Evolutionary conservation across 768 basidiomycete species (phyloP).

Genomic region (Suillus spraguei): DNA sequence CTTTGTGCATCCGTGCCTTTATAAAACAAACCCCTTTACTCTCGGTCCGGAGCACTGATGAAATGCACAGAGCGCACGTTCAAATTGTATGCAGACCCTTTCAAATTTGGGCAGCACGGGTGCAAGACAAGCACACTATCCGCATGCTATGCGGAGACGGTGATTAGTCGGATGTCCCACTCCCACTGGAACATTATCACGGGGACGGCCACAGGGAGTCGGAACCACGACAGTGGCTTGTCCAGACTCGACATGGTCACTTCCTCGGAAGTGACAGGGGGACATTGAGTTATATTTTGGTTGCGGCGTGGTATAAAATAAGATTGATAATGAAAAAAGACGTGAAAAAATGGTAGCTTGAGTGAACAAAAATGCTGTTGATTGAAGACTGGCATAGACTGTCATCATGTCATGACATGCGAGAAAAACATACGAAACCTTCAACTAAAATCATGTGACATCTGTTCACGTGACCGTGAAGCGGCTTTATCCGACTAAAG

Average conservation of each 20-base stretch:
- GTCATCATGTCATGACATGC: too few species aligned
- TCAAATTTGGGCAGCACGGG: neutral
- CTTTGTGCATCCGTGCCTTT: too few species aligned
- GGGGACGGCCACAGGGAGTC: neutral
- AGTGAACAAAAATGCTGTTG: too few species aligned
- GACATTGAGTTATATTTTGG: neutral
- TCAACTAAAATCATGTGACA: slow-evolving; percentile 16
- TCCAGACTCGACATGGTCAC: too few species aligned
- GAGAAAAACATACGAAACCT: too few species aligned
- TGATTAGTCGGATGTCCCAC: neutral
- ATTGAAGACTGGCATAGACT: too few species aligned
- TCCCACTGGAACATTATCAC: neutral
- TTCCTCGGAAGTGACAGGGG: neutral
- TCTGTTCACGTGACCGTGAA: slow-evolving; percentile 15
- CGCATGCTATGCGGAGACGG: neutral
- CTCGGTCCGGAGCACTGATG: too few species aligned
- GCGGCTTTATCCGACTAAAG: slow-evolving; percentile 33
- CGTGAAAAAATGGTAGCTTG: too few species aligned
- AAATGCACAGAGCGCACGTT: neutral
- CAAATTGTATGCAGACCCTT: neutral
- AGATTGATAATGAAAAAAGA: neutral
- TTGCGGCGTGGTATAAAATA: neutral
- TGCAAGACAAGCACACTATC: neutral
- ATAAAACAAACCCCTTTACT: too few species aligned
- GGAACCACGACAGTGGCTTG: neutral